These are phyloP conservation scores for Chaetothyriales sp. DNA, from an alignment of 2,329 filamentous ascomycete species.

Conservation along the genomic window DNA sequence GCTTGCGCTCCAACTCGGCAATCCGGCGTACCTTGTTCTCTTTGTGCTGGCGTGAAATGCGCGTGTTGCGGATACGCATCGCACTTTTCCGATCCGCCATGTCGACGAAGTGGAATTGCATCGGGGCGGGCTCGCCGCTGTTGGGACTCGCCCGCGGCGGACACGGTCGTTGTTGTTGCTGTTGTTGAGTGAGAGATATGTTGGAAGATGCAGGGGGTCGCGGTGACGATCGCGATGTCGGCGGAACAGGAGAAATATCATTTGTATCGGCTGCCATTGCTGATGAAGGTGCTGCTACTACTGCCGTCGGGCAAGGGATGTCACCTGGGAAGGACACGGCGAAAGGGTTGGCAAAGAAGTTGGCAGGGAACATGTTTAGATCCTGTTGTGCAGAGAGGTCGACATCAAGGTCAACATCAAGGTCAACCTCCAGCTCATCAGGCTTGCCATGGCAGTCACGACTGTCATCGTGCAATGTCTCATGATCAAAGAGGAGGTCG, in stretches of 20 bases:
- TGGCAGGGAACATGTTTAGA: slow-evolving; percentile 6
- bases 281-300: neutral
- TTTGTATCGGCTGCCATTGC: neutral
- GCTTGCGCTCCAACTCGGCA: slow-evolving; percentile 14
- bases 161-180: neutral
- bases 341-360: slow-evolving; percentile 14
- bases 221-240: too few relatives aligned
- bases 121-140: neutral
- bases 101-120: slow-evolving; percentile 15
- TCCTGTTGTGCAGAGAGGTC: neutral
- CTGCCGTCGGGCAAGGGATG: slow-evolving; percentile 8
- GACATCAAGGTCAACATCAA: neutral
- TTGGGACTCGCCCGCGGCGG: neutral
- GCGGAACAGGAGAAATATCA: too few relatives aligned
- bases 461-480: neutral
- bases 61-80: slow-evolving; percentile 15
- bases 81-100: slow-evolving; percentile 16
- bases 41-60: slow-evolving; percentile 16
- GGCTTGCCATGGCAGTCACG: neutral
- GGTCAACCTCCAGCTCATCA: neutral
- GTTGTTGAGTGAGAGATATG: neutral
- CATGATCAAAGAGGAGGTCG: neutral
- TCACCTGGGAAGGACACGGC: slow-evolving; percentile 14
- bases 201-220: neutral
- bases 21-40: slow-evolving; percentile 17